Evolutionary conservation across 1,284 basidiomycete genomes (phyloP), one percentile per base, ranked within the genome.

Genomic region (Earliella scabrosa): DNA sequence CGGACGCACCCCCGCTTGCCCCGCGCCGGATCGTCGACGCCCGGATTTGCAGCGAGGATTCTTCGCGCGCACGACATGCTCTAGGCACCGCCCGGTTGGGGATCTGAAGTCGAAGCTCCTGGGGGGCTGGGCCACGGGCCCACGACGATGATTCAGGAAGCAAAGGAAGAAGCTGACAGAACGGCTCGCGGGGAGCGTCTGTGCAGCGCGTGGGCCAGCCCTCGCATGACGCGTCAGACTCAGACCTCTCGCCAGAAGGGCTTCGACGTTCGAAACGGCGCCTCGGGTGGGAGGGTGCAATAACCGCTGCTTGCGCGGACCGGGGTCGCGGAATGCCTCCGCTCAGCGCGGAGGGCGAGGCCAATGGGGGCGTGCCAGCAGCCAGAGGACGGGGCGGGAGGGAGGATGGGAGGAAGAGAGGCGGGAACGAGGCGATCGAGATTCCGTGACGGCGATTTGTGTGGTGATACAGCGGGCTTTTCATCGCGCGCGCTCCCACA

Each of bases 11-110:
- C 44, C 31, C 44, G 44, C 44, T 45, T 39, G 20, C 24, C 29
- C 41, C 41, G 52, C 39, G 23, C 52, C 46, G 48, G 48, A 50
- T 55, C 53, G 53, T 55, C 53, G 53, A 50, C 38, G 48, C 24
- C 47, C 35, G 36, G 36, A 43, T 23, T 31, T 48, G 39, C 38
- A 29, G 52, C 52, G 40, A 52, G 45, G 41, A 18, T 44, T 36
- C 38, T 21, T 36, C 31, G 45, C 27, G 46, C 23, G 18, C 43
- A n/a, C 16, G 13, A 13, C 16, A 13, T 36, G 9, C 35, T n/a
- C 8, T n/a, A n/a, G 16, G 10, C 16, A 36, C 16, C 10, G 35
- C 35, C 16, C 16, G 35, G 35, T 18, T 8, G n/a, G 8, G 35
- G n/a, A 18, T n/a, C n/a, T n/a, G n/a, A n/a, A n/a, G n/a, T n/a